These are phyloP conservation scores for Coccomyxa subellipsoidea DNA, from an alignment of 163 green algal species.

Conservation along the genomic window DNA sequence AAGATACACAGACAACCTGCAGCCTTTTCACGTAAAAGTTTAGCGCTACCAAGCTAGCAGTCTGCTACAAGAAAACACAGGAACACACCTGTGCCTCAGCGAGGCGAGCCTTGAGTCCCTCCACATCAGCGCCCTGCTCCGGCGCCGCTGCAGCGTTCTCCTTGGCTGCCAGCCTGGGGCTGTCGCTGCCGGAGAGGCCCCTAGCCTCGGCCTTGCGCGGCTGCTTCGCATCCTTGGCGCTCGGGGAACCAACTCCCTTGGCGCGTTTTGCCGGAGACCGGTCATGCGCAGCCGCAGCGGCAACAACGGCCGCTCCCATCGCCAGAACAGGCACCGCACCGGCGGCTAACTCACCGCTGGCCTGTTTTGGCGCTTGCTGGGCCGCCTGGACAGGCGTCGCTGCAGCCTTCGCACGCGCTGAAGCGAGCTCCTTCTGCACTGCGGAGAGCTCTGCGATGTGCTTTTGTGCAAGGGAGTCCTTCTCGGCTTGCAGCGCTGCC, in stretches of 20 bases:
- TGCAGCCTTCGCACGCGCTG: not conserved
- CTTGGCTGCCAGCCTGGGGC: not conserved
- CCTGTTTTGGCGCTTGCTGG: not conserved
- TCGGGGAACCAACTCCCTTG: not conserved
- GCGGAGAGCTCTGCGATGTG: not conserved
- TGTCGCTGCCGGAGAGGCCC: not conserved
- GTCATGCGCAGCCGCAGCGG: no score
- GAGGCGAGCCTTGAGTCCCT: not conserved
- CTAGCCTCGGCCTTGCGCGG: not conserved
- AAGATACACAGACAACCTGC: no score
- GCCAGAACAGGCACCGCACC: not conserved
- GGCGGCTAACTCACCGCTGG: no score
- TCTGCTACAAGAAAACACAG: no score
- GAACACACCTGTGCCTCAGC: not conserved
- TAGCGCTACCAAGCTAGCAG: no score
- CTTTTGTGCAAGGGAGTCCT: not conserved
- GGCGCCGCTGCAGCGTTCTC: not conserved
- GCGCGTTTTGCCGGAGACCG: not conserved
- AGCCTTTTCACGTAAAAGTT: no score
- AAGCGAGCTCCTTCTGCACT: not conserved
- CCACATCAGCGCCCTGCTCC: not conserved
- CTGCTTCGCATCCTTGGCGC: not conserved
- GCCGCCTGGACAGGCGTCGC: not conserved
- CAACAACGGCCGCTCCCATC: not conserved
- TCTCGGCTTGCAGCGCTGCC: not conserved